Evolutionary conservation across 148 eudicot species (phyloP).

Genomic region (Camellia granthamiana): DNA sequence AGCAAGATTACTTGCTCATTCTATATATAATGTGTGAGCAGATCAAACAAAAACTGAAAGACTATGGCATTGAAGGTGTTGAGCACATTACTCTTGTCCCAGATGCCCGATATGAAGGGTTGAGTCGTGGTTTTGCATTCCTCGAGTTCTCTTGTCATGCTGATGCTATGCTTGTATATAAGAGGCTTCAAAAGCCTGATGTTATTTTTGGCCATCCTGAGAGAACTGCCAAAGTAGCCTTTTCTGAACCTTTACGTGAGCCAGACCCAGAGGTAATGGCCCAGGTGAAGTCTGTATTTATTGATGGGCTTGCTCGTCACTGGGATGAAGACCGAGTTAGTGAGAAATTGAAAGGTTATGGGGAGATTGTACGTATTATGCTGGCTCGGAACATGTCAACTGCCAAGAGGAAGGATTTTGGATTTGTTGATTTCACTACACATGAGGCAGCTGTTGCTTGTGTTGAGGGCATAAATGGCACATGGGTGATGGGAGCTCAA

Average conservation of each 20-base stretch:
- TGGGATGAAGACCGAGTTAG: slow-evolving; percentile 84
- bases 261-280: slow-evolving; percentile 91
- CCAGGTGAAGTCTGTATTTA: slow-evolving; percentile 79
- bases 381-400: slow-evolving; percentile 77
- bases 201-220: slow-evolving; percentile 77
- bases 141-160: slow-evolving; percentile 77
- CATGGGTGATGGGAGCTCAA: slow-evolving; percentile 59
- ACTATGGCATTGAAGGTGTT: slow-evolving; percentile 62
- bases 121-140: slow-evolving; percentile 89
- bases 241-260: slow-evolving; percentile 85
- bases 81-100: slow-evolving; percentile 66
- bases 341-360: slow-evolving; percentile 57
- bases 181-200: slow-evolving; percentile 87
- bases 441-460: slow-evolving; percentile 89
- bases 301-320: slow-evolving; percentile 77
- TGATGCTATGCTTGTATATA: slow-evolving; percentile 82
- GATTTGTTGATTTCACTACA: slow-evolving; percentile 74
- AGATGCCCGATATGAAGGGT: slow-evolving; percentile 72
- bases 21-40: slow-evolving; percentile 28
- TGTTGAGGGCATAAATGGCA: slow-evolving; percentile 60
- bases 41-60: slow-evolving; percentile 72
- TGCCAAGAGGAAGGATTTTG: slow-evolving; percentile 88
- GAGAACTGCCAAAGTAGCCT: slow-evolving; percentile 82
- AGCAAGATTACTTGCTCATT: neutral
- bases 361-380: slow-evolving; percentile 65